phyloP scores from a whole-genome alignment of 202 grass and related monocot species.

The Carex arenaria region DNA sequence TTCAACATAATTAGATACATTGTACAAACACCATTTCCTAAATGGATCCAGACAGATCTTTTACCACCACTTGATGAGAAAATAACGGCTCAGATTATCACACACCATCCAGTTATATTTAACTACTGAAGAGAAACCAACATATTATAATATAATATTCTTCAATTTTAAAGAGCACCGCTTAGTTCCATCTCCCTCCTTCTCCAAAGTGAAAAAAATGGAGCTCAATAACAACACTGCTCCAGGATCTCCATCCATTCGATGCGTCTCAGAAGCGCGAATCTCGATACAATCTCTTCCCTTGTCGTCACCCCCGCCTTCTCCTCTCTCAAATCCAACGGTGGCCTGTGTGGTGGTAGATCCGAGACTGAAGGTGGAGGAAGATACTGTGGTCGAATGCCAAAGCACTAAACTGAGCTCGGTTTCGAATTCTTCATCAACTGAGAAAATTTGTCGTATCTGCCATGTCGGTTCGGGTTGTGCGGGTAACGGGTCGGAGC shows the following conservation, averaged over 20 bases:
- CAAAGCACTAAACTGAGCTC: not conserved
- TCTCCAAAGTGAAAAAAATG: not conserved
- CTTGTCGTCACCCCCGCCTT: not conserved
- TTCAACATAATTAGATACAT: not conserved
- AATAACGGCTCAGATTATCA: not conserved
- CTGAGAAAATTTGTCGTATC: conserved; percentile 44
- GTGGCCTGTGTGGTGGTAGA: not conserved
- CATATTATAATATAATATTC: not conserved
- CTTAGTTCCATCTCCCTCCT: not conserved
- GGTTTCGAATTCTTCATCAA: not conserved
- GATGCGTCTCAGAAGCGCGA: conserved; percentile 4
- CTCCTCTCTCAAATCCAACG: not conserved
- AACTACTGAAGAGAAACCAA: not conserved
- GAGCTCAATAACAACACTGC: not conserved
- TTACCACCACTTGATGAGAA: not conserved
- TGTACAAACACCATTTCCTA: not conserved
- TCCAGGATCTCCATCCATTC: not conserved
- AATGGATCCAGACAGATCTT: not conserved
- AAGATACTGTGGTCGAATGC: conserved; percentile 7
- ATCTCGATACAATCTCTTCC: not conserved
- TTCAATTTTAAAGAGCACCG: not conserved
- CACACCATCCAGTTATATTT: not conserved
- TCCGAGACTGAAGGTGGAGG: not conserved
- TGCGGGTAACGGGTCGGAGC: conserved; percentile 24
- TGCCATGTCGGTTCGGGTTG: conserved; percentile 44